A percentile compares a stretch with the other conserved stretches of the same genome.
Conservation (phyloP, 257 asterid species). For the Solanum rostratum region DNA sequence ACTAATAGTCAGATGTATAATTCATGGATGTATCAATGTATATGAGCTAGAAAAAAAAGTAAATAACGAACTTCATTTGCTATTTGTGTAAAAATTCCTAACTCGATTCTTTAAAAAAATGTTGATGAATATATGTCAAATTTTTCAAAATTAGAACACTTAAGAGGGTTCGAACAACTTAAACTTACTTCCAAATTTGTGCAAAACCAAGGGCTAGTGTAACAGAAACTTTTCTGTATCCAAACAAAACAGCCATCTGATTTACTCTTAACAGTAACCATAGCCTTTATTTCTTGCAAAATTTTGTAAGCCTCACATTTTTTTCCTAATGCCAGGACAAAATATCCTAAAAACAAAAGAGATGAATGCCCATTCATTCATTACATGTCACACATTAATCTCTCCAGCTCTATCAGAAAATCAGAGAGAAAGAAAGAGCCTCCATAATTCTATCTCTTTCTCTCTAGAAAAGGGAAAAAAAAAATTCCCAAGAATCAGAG, state of each 20-base stretch:
- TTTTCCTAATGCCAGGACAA: neutral
- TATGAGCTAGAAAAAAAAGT: neutral
- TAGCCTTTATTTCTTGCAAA: slow-evolving; percentile 19
- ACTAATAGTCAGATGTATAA: neutral
- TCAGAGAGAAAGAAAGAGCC: neutral
- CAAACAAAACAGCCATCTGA: slow-evolving; percentile 18
- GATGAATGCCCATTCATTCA: neutral
- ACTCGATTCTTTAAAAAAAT: neutral
- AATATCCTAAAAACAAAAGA: neutral
- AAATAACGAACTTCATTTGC: neutral
- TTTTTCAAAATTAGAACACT: neutral
- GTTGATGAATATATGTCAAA: accelerated
- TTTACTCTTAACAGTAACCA: slow-evolving; percentile 22
- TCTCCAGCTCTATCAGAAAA: neutral
- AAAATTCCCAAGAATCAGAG: slow-evolving; percentile 1
- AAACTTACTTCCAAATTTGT: slow-evolving; percentile 13
- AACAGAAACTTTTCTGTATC: slow-evolving; percentile 12
- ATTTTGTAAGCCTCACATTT: slow-evolving; percentile 16
- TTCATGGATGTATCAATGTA: neutral
- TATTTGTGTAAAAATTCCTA: neutral
- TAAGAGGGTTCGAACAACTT: accelerated
- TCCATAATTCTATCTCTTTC: slow-evolving; percentile 3
- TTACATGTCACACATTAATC: slow-evolving; percentile 6
- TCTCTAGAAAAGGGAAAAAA: slow-evolving; percentile 12
- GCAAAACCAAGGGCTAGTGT: slow-evolving; percentile 6